Conservation (phyloP, 2,329 filamentous ascomycete genomes). For the Apiospora arundinis region DNA sequence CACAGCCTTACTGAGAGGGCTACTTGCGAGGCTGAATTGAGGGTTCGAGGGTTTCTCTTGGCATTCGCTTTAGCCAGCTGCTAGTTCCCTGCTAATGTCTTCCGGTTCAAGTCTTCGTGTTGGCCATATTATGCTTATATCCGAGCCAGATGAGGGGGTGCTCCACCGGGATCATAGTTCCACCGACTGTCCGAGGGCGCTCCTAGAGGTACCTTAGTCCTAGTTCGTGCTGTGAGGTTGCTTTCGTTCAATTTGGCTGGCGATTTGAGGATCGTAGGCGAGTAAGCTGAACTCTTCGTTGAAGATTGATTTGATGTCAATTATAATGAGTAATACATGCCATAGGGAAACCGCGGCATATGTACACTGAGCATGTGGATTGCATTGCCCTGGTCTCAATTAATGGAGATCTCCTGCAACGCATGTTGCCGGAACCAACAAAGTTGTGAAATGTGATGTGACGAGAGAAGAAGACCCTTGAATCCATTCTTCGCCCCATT, state of each 20-base stretch:
- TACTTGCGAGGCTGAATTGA: slow-evolving; percentile 20
- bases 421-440: slow-evolving; percentile 14
- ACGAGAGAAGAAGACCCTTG: background rate
- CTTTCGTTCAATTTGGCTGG: background rate
- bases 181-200: background rate
- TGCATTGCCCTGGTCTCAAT: slow-evolving; percentile 5
- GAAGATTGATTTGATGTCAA: background rate
- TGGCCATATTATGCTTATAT: slow-evolving; percentile 15
- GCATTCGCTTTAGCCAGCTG: slow-evolving; percentile 11
- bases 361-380: background rate
- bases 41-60: slow-evolving; percentile 18
- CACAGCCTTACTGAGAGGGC: slow-evolving; percentile 23
- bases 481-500: slow-evolving; percentile 12
- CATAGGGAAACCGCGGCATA: background rate
- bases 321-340: background rate
- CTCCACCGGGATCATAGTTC: slow-evolving; percentile 12
- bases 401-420: background rate
- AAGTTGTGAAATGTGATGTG: background rate
- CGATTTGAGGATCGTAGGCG: background rate
- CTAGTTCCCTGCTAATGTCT: slow-evolving; percentile 17
- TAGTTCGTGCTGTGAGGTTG: too few species aligned
- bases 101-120: background rate
- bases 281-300: too few species aligned
- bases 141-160: slow-evolving; percentile 3
- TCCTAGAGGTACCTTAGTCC: background rate